A percentile compares a stretch with the other conserved stretches of the same genome.
phyloP scores from a whole-genome alignment of 495 filamentous ascomycete genomes.

The Tuber aestivum region DNA sequence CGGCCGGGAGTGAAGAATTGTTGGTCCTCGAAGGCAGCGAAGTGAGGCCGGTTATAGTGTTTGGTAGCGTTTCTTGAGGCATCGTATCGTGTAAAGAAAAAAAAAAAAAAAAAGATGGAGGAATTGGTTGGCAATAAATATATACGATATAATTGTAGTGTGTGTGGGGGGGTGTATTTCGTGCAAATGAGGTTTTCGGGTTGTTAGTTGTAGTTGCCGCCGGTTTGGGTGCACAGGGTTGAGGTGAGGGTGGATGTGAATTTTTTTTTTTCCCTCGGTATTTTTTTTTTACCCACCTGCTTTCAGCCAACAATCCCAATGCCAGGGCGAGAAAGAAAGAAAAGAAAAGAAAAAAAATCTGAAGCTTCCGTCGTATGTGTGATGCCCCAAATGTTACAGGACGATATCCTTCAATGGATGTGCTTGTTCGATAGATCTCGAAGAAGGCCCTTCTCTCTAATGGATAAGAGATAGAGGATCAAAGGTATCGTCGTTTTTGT shows the following conservation, averaged over 20 bases:
- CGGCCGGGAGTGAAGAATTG: conserved; percentile 13
- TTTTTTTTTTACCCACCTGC: not conserved
- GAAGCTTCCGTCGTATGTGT: conserved; percentile 39
- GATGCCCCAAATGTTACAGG: conserved; percentile 36
- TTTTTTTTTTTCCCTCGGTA: conserved; percentile 16
- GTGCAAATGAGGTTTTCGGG: conserved; percentile 1
- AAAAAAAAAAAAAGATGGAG: conserved; percentile 1
- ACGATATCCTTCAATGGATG: conserved; percentile 16
- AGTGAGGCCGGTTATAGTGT: conserved; percentile 24
- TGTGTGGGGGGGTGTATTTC: conserved; percentile 13
- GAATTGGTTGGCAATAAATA: conserved; percentile 13
- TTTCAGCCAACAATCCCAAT: conserved; percentile 19
- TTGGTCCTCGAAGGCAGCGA: conserved; percentile 16
- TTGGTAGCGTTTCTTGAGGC: conserved; percentile 31
- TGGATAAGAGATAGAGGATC: conserved; percentile 1
- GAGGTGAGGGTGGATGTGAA: conserved; percentile 16
- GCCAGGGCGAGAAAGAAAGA: conserved; percentile 29
- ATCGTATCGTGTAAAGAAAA: conserved; percentile 20
- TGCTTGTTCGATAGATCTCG: not conserved
- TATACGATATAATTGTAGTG: conserved; percentile 20
- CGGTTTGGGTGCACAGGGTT: not conserved
- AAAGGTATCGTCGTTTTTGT: conserved; percentile 40
- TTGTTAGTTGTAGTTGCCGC: conserved; percentile 12
- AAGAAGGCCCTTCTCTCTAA: not conserved
- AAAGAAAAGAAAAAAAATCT: too few species aligned